phyloP scores from a whole-genome alignment of 495 filamentous ascomycete species.

The Aspergillus bridgeri region DNA sequence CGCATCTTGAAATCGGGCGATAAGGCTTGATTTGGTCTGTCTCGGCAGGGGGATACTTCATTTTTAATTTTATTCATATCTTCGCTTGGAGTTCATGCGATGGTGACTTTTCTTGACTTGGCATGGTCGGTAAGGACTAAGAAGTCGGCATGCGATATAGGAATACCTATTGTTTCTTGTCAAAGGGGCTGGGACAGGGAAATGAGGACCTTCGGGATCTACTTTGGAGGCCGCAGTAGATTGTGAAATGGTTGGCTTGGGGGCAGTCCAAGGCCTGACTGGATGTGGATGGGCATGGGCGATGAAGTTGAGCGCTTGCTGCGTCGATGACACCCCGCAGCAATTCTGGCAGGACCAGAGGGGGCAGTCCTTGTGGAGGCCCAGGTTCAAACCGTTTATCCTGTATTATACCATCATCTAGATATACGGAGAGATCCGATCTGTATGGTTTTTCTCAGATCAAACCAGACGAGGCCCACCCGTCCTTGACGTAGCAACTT shows the following conservation, averaged over 20 bases:
- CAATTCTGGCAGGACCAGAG: background rate
- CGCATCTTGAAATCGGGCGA: slow-evolving; percentile 67
- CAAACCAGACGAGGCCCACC: background rate
- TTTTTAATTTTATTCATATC: background rate
- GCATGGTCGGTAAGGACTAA: background rate
- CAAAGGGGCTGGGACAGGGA: background rate
- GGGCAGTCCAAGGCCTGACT: too few species aligned
- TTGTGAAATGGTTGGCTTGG: too few species aligned
- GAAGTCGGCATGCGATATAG: background rate
- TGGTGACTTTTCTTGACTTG: background rate
- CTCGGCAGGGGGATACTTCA: background rate
- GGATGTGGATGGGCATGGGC: background rate
- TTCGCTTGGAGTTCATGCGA: background rate
- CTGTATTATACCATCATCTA: background rate
- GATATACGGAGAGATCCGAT: background rate
- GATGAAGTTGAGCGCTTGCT: background rate
- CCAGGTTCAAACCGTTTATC: background rate
- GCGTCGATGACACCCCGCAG: too few species aligned
- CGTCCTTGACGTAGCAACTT: background rate
- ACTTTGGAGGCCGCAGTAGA: too few species aligned
- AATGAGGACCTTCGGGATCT: background rate
- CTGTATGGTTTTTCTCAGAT: background rate
- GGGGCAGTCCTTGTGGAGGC: background rate
- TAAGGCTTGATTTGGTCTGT: slow-evolving; percentile 20
- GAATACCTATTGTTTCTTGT: background rate